These are phyloP conservation scores for Suhomyces tanzawaensis DNA, from an alignment of 805 yeast genomes.

Conservation along the genomic window DNA sequence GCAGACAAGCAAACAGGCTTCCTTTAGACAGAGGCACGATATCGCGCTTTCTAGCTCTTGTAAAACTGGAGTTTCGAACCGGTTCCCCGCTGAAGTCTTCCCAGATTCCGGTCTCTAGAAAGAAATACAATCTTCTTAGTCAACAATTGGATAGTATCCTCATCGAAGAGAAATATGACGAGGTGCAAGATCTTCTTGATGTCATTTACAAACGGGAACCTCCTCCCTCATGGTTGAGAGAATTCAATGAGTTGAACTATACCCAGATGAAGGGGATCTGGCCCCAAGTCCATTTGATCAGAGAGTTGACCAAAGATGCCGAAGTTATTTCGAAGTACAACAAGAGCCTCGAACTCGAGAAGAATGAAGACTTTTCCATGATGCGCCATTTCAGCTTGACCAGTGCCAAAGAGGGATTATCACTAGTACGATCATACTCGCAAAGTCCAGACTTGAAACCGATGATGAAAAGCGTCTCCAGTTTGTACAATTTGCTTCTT, in stretches of 20 bases:
- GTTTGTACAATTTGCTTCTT: conserved; percentile 21
- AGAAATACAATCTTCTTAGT: conserved; percentile 9
- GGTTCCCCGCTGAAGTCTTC: too few relatives aligned
- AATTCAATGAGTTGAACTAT: conserved; percentile 20
- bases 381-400: conserved; percentile 10
- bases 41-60: not conserved
- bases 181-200: conserved; percentile 27
- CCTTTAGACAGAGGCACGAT: conserved; percentile 24
- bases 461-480: conserved; percentile 12
- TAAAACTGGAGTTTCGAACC: conserved; percentile 12
- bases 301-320: conserved; percentile 20
- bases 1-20: conserved; percentile 25
- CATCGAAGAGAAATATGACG: conserved; percentile 24
- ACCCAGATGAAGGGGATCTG: conserved; percentile 22
- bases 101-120: too few relatives aligned
- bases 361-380: conserved; percentile 14
- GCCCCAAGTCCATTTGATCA: conserved; percentile 36
- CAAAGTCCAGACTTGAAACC: not conserved
- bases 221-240: conserved; percentile 18
- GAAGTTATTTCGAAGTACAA: conserved; percentile 16
- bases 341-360: conserved; percentile 11
- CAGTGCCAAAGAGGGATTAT: not conserved
- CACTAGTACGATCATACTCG: not conserved
- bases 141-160: conserved; percentile 26
- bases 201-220: conserved; percentile 20